Base-by-base conservation (phyloP, 2,329 filamentous ascomycete species). In the Sarocladium brachiariae region DNA sequence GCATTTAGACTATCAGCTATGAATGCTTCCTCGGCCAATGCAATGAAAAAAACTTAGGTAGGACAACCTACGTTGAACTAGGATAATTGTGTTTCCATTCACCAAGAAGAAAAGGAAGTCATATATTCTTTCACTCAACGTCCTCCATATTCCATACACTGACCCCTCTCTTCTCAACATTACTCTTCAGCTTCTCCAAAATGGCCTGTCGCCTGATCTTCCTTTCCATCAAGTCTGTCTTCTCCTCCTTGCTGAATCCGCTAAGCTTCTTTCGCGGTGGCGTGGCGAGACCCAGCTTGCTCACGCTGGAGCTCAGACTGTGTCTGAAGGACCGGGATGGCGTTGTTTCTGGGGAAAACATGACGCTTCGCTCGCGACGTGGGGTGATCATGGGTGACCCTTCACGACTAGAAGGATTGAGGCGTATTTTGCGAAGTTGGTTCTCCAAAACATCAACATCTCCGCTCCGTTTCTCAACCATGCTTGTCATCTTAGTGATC, bases 361-460 rank as follows among this genome's bases (percentile, higher is more conserved):
- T 63, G 25, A 69, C 56, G 54, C 62, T 70, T 58, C 56, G 63
- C 52, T 58, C 65, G 11, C 59, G 57, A 51, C 70, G 68, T 2
- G 68, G 70, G 21, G 68, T 71, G 52, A 61, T 59, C 61, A 66
- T 64, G 1, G 70, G 72, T 18, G 65, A 74, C 34, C 62, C 71
- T 60, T 76, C 70, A 35, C 73, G 65, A 59, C 68, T 74, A 10
- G 54, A 58, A 6, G 72, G 66, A 8, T 67, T 65, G 10, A 88
- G 67, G 6, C 78, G 77, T 19, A 95, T 68, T 63, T 83, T 88
- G 53, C 86, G 83, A 70, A 99, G 81, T 63, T 96, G 88, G 45
- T 84, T 81, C 69, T 97, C 93, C 27, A 97, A 76, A 6, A 96
- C 81, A 64, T 96, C 89, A 49, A 99, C 83, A 59, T 97, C 92